Conservation (phyloP, 352 stramenopile genomes). For the Pythium biforme region DNA sequence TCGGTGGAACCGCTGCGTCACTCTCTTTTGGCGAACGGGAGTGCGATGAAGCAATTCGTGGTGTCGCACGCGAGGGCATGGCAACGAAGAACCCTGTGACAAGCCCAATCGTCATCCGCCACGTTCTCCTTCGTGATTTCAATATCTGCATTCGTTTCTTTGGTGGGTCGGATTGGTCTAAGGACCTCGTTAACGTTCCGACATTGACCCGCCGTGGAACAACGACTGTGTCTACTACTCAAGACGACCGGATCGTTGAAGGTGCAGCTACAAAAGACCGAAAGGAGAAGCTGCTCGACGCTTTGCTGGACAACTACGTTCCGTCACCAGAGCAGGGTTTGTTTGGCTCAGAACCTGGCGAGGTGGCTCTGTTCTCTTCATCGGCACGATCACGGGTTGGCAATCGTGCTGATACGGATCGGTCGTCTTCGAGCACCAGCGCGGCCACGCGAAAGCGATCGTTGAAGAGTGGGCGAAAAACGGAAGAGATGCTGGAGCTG, state of each 20-base stretch:
- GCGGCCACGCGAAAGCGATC: conserved; percentile 42
- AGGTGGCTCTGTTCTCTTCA: conserved; percentile 41
- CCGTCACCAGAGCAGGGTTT: conserved; percentile 49
- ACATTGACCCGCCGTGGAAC: conserved; percentile 16
- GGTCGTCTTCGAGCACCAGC: not conserved
- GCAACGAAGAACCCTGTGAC: conserved; percentile 42
- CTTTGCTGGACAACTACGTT: conserved; percentile 83
- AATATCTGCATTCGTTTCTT: conserved; percentile 90
- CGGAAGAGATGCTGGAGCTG: conserved; percentile 88
- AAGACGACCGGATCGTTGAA: conserved; percentile 10
- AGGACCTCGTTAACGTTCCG: conserved; percentile 44
- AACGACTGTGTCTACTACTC: conserved; percentile 1
- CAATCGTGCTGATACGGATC: not conserved
- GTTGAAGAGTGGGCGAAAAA: conserved; percentile 79
- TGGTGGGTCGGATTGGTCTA: conserved; percentile 78
- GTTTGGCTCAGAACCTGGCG: conserved; percentile 40
- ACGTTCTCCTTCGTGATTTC: conserved; percentile 84
- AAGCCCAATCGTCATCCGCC: conserved; percentile 66
- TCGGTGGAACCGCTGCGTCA: conserved; percentile 75
- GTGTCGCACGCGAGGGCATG: conserved; percentile 62
- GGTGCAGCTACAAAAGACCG: conserved; percentile 7
- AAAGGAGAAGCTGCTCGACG: conserved; percentile 79
- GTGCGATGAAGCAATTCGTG: conserved; percentile 67
- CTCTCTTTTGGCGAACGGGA: conserved; percentile 87
- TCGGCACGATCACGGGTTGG: conserved; percentile 35